phyloP scores from a whole-genome alignment of 305 asterid genomes.

The Solanum aculeatissimum region DNA sequence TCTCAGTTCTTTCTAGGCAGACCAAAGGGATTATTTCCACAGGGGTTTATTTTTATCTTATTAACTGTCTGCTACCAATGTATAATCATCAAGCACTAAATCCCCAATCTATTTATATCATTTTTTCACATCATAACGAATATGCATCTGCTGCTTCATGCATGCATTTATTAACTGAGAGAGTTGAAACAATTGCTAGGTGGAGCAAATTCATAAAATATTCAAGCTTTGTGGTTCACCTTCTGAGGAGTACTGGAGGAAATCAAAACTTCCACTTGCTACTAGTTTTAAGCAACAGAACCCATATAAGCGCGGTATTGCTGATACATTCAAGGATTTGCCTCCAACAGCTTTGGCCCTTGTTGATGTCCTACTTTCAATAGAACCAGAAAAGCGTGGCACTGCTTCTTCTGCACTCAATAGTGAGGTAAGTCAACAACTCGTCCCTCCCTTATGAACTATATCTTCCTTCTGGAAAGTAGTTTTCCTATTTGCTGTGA shows the following conservation, averaged over 20 bases:
- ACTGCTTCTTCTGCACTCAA: conserved; percentile 58
- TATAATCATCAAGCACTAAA: not conserved
- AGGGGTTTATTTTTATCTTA: not conserved
- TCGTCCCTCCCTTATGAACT: not conserved
- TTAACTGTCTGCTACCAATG: not conserved
- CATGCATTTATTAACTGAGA: not conserved
- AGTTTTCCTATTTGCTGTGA: not conserved
- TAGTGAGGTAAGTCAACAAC: conserved; percentile 35
- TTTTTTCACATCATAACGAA: not conserved
- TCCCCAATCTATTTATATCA: not conserved
- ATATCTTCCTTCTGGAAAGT: not conserved
- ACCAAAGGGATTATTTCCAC: not conserved
- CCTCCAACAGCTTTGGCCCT: conserved; percentile 66
- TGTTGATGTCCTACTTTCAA: conserved; percentile 48
- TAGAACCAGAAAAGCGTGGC: conserved; percentile 66
- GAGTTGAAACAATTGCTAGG: conserved; percentile 22
- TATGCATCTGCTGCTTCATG: not conserved
- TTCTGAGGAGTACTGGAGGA: conserved; percentile 62
- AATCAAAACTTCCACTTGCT: conserved; percentile 52
- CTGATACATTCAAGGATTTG: conserved; percentile 58
- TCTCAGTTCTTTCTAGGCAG: not conserved
- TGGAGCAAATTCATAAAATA: conserved; percentile 91
- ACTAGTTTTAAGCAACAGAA: conserved; percentile 58
- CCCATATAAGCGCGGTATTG: conserved; percentile 40
- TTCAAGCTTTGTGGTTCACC: conserved; percentile 96